Percentiles rank a stretch among this genome's conserved stretches.
Conservation (phyloP, 768 basidiomycete genomes). For the Russula brevipes region DNA sequence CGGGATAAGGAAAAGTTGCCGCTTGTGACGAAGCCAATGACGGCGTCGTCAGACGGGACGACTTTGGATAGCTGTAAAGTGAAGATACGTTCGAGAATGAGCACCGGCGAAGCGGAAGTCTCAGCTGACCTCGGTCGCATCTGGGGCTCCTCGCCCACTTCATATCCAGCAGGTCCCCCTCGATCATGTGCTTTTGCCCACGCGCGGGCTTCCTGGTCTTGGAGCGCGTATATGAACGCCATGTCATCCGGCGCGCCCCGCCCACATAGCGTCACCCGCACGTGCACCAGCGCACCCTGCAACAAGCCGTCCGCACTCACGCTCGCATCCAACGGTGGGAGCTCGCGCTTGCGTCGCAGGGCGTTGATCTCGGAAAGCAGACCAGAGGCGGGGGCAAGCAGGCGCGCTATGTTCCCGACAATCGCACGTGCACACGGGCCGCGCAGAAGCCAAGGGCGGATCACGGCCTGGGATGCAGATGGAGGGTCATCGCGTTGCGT, state of each 20-base stretch:
- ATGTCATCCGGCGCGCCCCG: slow-evolving; percentile 73
- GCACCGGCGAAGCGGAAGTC: neutral
- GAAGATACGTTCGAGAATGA: slow-evolving; percentile 6
- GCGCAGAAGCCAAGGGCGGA: slow-evolving; percentile 65
- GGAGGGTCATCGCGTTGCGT: slow-evolving; percentile 49
- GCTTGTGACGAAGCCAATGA: slow-evolving; percentile 81
- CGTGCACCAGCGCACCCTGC: slow-evolving; percentile 59
- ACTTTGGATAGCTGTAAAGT: slow-evolving; percentile 42
- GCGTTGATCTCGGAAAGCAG: slow-evolving; percentile 55
- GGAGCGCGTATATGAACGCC: slow-evolving; percentile 63
- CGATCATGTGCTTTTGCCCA: slow-evolving; percentile 41
- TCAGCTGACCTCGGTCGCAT: slow-evolving; percentile 32
- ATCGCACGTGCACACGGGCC: slow-evolving; percentile 48
- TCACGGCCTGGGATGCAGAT: slow-evolving; percentile 15
- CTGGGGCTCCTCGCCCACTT: slow-evolving; percentile 26
- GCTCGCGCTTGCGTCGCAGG: slow-evolving; percentile 50
- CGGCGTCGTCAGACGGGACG: slow-evolving; percentile 38
- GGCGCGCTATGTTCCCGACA: slow-evolving; percentile 37
- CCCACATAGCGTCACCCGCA: slow-evolving; percentile 54
- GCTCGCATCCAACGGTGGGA: slow-evolving; percentile 36
- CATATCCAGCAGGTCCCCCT: slow-evolving; percentile 21
- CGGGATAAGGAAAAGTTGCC: slow-evolving; percentile 77
- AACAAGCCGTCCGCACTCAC: slow-evolving; percentile 44
- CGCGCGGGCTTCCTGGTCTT: slow-evolving; percentile 46
- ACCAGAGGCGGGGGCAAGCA: slow-evolving; percentile 39